Evolutionary conservation across 2,329 filamentous ascomycete species (phyloP).

Genomic region (Endocalyx cinctus): DNA sequence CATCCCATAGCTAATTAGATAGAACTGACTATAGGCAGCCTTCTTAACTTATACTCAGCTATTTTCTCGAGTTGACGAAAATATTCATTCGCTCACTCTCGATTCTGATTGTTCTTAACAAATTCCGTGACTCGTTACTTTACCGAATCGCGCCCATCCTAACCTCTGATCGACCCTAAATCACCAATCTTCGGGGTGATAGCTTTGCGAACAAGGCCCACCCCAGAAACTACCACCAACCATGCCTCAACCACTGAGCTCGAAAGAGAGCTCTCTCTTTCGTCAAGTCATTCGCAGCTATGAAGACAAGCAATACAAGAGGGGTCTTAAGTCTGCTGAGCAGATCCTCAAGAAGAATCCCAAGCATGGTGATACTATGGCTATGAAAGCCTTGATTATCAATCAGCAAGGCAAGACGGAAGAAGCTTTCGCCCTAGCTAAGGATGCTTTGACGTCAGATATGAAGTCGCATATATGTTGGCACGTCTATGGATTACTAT

Average conservation of each 20-base stretch:
- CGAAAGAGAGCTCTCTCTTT: constrained; percentile 93
- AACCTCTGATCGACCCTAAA: too few species aligned
- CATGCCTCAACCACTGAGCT: constrained; percentile 70
- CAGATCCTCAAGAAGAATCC: constrained; percentile 93
- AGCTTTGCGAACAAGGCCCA: too few species aligned
- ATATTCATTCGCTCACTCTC: too few species aligned
- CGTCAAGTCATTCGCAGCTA: constrained; percentile 92
- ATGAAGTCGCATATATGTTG: constrained; percentile 99
- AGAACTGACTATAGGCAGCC: too few species aligned
- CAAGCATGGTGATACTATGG: constrained; percentile 95
- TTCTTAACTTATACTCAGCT: too few species aligned
- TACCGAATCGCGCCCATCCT: too few species aligned
- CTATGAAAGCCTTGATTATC: constrained; percentile 97
- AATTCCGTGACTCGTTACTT: too few species aligned
- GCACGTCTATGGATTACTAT: constrained; percentile 96
- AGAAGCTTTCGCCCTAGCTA: constrained; percentile 90
- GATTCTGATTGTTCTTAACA: too few species aligned
- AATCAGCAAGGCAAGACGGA: constrained; percentile 89
- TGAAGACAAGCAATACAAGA: constrained; percentile 97
- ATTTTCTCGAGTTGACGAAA: too few species aligned
- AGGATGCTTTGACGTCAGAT: constrained; percentile 86
- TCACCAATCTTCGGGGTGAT: too few species aligned
- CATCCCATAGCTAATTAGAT: too few species aligned
- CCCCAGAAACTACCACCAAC: too few species aligned
- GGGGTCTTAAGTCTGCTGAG: constrained; percentile 88